Evolutionary conservation across 306 rosid species (phyloP).

Genomic region (Parietaria judaica): DNA sequence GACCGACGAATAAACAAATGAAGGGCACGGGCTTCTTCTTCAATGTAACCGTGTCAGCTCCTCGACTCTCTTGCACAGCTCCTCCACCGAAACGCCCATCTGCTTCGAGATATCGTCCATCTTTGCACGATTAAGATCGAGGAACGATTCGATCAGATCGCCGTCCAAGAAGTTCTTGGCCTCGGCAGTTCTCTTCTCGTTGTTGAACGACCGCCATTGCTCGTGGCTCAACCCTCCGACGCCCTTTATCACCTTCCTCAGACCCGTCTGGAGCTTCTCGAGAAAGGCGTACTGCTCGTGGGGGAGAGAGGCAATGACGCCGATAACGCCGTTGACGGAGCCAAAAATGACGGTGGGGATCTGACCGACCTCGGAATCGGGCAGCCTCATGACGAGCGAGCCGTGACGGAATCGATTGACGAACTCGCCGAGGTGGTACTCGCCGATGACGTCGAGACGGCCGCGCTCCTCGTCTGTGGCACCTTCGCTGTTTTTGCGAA

Average conservation of each 20-base stretch:
- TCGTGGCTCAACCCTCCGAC: conserved; percentile 96
- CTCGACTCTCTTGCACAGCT: conserved; percentile 90
- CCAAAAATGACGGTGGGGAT: conserved; percentile 91
- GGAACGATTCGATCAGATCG: conserved; percentile 91
- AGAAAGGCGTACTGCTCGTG: conserved; percentile 73
- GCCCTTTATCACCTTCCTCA: conserved; percentile 91
- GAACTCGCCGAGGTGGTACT: conserved; percentile 90
- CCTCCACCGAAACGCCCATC: conserved; percentile 77
- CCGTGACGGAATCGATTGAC: conserved; percentile 75
- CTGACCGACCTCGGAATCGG: conserved; percentile 93
- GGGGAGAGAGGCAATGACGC: conserved; percentile 95
- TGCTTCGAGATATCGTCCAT: conserved; percentile 83
- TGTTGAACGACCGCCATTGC: conserved; percentile 96
- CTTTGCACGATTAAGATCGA: conserved; percentile 74
- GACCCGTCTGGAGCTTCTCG: conserved; percentile 83
- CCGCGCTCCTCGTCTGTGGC: conserved; percentile 90
- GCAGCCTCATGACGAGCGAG: conserved; percentile 89
- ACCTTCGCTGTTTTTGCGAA: conserved; percentile 73
- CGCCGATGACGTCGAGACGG: conserved; percentile 87
- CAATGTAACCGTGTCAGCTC: conserved; percentile 91
- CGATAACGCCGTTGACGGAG: conserved; percentile 90
- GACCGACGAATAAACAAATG: conserved; percentile 8
- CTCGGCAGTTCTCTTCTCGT: conserved; percentile 75
- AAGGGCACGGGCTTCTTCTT: conserved; percentile 10
- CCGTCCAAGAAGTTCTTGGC: conserved; percentile 89